A percentile compares a stretch with the other conserved stretches of the same genome.
Evolutionary conservation across 148 eudicot genomes (phyloP).

Genomic region (Beta vulgaris): DNA sequence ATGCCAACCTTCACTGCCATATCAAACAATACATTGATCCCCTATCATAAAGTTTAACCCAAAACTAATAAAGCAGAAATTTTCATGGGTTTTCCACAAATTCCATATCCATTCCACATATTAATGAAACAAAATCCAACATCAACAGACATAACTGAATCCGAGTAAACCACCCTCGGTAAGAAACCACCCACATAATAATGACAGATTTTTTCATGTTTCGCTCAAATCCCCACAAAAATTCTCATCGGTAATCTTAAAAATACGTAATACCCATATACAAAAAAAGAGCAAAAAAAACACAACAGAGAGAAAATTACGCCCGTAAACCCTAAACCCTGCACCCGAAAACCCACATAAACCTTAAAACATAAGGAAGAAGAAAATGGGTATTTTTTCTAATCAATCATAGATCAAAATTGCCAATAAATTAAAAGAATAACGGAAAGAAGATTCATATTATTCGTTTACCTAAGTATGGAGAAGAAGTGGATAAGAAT

Average conservation of each 20-base stretch:
- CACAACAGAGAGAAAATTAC: background rate
- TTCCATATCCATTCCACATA: background rate
- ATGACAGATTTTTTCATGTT: background rate
- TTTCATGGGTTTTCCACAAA: background rate
- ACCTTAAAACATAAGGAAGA: background rate
- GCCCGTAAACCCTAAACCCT: slow-evolving; percentile 30
- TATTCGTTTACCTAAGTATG: slow-evolving; percentile 29
- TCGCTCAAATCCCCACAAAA: background rate
- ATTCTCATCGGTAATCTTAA: background rate
- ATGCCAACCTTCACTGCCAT: slow-evolving; percentile 75
- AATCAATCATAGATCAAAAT: background rate
- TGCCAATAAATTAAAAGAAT: background rate
- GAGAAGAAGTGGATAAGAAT: slow-evolving; percentile 36
- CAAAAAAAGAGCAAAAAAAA: background rate
- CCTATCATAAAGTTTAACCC: background rate
- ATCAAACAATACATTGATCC: slow-evolving; percentile 11
- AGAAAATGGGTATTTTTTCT: background rate
- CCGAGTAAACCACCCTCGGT: no score
- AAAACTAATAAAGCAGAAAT: background rate
- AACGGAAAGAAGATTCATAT: background rate
- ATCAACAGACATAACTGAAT: no score
- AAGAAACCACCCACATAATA: background rate
- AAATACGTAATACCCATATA: background rate
- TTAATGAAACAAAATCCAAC: background rate
- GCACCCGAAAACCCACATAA: slow-evolving; percentile 1